Evolutionary conservation across 805 yeast genomes (phyloP).

Genomic region (Diddensiella caesifluorescens): DNA sequence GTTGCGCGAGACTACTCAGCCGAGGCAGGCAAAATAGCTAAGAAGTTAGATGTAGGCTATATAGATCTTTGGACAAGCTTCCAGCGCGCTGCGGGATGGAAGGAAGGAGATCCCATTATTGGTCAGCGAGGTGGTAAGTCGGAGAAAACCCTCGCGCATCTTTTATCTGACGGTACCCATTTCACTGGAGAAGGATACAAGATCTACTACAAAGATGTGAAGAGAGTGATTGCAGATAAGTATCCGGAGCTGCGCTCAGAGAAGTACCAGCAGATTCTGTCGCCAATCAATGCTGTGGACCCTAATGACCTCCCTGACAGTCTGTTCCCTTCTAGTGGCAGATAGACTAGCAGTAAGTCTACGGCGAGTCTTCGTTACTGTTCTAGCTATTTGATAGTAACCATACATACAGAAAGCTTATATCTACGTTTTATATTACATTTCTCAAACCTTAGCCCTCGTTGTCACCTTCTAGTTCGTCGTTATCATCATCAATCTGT

Average conservation of each 20-base stretch:
- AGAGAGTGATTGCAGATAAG: conserved; percentile 33
- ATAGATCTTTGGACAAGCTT: conserved; percentile 50
- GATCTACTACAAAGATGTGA: conserved; percentile 42
- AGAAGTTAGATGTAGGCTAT: conserved; percentile 45
- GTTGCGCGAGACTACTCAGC: too few relatives aligned
- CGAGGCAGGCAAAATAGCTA: conserved; percentile 47
- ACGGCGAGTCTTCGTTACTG: not conserved
- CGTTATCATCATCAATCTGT: conserved; percentile 29
- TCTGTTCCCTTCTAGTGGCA: not conserved
- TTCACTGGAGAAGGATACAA: conserved; percentile 51
- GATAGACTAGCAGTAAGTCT: not conserved
- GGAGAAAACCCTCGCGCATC: conserved; percentile 12
- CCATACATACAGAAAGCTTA: not conserved
- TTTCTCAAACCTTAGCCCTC: conserved; percentile 24
- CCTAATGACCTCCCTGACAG: not conserved
- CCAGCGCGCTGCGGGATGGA: conserved; percentile 38
- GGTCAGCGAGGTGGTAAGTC: conserved; percentile 13
- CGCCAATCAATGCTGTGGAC: conserved; percentile 5
- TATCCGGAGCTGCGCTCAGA: conserved; percentile 48
- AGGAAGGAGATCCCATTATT: conserved; percentile 27
- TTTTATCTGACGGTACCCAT: conserved; percentile 56
- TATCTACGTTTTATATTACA: not conserved
- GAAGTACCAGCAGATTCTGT: conserved; percentile 31
- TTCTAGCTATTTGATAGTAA: not conserved
- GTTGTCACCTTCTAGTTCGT: conserved; percentile 33